A percentile compares a stretch with the other conserved stretches of the same genome.
These are phyloP conservation scores for Talaromyces sp. DNA, from an alignment of 2,329 filamentous ascomycete species.

Conservation along the genomic window DNA sequence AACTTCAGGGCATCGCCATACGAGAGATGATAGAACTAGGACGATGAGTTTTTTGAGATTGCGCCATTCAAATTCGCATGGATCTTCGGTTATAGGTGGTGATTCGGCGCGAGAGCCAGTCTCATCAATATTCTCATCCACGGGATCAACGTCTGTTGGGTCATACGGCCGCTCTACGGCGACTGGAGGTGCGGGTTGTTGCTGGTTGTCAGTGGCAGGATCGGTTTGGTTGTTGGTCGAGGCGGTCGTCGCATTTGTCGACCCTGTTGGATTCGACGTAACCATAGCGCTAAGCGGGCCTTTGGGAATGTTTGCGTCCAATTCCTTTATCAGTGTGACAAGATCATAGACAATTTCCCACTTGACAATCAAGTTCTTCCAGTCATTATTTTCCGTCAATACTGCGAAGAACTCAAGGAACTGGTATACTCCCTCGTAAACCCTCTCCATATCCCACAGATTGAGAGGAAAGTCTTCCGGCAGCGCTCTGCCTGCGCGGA, in stretches of 20 bases:
- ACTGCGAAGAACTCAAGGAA: constrained; percentile 93
- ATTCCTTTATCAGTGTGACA: constrained; percentile 77
- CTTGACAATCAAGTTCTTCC: constrained; percentile 79
- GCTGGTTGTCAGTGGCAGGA: constrained; percentile 26
- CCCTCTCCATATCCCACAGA: constrained; percentile 95
- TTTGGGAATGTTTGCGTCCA: constrained; percentile 84
- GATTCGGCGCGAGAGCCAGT: constrained; percentile 43
- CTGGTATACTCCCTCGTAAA: constrained; percentile 90
- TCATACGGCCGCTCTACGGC: constrained; percentile 67
- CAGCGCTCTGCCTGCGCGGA: constrained; percentile 70
- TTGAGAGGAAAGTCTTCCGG: constrained; percentile 90
- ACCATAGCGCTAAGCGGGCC: constrained; percentile 58
- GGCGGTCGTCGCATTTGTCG: constrained; percentile 19
- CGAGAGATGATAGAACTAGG: constrained; percentile 80
- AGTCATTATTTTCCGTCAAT: constrained; percentile 77
- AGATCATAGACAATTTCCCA: constrained; percentile 92
- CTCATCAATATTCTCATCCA: constrained; percentile 37
- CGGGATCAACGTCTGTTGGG: constrained; percentile 37
- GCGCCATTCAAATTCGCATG: constrained; percentile 66
- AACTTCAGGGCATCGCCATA: constrained; percentile 80
- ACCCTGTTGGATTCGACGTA: constrained; percentile 17
- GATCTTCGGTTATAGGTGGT: constrained; percentile 57
- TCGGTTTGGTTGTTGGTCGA: constrained; percentile 27
- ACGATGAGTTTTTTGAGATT: constrained; percentile 93
- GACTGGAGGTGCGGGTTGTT: constrained; percentile 37